A percentile compares a stretch with the other conserved stretches of the same genome.
Conservation (phyloP, 768 basidiomycete species). For the Pulveroboletus frians region DNA sequence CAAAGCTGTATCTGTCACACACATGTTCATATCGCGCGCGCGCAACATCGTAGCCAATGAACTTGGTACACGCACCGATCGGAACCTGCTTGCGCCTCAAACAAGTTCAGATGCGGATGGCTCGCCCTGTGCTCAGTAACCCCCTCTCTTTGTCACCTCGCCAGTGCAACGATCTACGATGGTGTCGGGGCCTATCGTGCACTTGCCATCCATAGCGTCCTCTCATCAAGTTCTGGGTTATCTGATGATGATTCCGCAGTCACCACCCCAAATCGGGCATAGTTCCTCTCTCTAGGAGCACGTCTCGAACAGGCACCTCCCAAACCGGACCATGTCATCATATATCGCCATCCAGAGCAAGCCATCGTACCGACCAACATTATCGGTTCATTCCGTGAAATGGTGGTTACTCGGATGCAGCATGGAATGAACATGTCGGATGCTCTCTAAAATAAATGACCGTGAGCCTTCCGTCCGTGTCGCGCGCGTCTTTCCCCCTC, state of each 20-base stretch:
- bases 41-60: constrained; percentile 9
- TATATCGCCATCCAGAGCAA: too few species aligned
- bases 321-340: too few species aligned
- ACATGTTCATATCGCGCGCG: constrained; percentile 25
- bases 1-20: constrained; percentile 16
- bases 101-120: constrained; percentile 13
- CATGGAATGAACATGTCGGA: constrained; percentile 4
- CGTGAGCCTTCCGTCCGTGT: constrained; percentile 4
- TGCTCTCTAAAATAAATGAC: constrained; percentile 9
- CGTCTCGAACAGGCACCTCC: too few species aligned
- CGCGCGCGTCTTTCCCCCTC: neutral
- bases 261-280: too few species aligned
- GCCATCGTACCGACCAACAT: too few species aligned
- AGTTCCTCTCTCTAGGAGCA: too few species aligned
- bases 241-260: too few species aligned
- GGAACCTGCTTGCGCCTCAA: constrained; percentile 9
- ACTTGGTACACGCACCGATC: constrained; percentile 9
- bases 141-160: neutral
- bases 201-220: constrained; percentile 6
- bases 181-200: neutral
- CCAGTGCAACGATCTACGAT: constrained; percentile 1
- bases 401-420: constrained; percentile 10
- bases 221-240: neutral
- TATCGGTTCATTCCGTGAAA: constrained; percentile 5
- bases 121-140: neutral